phyloP scores from a whole-genome alignment of 2,329 filamentous ascomycete genomes.

The Colletotrichum costaricense region DNA sequence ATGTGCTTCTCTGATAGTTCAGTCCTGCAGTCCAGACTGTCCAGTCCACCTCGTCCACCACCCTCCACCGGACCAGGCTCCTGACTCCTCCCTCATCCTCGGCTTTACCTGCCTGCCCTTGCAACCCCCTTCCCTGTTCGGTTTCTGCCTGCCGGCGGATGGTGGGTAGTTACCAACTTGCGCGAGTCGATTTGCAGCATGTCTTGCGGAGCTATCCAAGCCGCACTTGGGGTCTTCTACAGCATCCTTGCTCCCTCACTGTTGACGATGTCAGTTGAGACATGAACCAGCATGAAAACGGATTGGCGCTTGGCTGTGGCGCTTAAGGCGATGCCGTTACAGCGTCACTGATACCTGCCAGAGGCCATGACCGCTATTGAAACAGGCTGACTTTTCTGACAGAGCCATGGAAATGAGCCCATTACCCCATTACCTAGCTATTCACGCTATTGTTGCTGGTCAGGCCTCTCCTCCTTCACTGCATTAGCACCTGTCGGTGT shows the following conservation, averaged over 20 bases:
- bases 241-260: not conserved
- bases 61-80: not conserved
- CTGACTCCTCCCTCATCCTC: not conserved
- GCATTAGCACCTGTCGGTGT: not conserved
- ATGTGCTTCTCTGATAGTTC: too few relatives aligned
- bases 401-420: too few relatives aligned
- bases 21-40: too few relatives aligned
- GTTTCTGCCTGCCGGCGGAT: not conserved
- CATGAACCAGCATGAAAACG: not conserved
- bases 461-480: not conserved
- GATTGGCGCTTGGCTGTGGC: not conserved
- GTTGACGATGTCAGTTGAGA: not conserved
- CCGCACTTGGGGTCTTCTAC: not conserved
- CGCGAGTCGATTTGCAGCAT: not conserved
- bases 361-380: too few relatives aligned
- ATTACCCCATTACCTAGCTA: too few relatives aligned
- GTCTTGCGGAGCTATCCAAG: not conserved
- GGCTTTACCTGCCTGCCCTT: not conserved
- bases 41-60: not conserved
- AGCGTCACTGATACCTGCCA: not conserved
- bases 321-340: not conserved
- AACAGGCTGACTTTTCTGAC: too few relatives aligned
- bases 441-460: not conserved
- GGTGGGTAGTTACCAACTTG: not conserved
- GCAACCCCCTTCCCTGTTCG: not conserved